Conservation (phyloP, 2,329 filamentous ascomycete genomes). For the Aureobasidium melanogenum region DNA sequence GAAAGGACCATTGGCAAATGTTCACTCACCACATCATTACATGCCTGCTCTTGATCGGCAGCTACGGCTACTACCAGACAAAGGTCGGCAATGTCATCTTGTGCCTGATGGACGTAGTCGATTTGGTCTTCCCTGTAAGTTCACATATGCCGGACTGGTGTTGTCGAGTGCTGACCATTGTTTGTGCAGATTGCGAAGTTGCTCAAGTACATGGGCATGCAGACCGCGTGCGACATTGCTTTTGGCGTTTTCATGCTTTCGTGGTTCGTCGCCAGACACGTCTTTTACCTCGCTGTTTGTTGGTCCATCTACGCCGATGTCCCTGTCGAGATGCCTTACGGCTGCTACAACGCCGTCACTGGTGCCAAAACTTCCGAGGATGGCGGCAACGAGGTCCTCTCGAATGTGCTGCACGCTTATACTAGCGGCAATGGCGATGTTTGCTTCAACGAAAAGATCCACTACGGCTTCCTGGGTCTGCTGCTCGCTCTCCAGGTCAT, state of each 20-base stretch:
- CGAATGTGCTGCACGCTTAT: conserved; percentile 67
- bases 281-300: conserved; percentile 69
- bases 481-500: conserved; percentile 72
- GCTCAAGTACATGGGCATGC: conserved; percentile 78
- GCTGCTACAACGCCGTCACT: conserved; percentile 59
- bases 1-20: conserved; percentile 97
- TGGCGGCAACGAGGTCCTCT: conserved; percentile 34
- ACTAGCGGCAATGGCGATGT: conserved; percentile 57
- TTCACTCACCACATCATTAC: conserved; percentile 91
- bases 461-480: conserved; percentile 66
- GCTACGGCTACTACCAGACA: conserved; percentile 80
- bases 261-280: conserved; percentile 78
- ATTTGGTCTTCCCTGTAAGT: conserved; percentile 75
- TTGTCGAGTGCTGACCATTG: not conserved
- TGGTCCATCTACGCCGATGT: conserved; percentile 70
- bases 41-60: conserved; percentile 66
- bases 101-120: conserved; percentile 87
- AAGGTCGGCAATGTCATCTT: conserved; percentile 83
- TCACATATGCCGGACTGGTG: not conserved
- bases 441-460: conserved; percentile 69
- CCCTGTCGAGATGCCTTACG: conserved; percentile 51
- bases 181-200: conserved; percentile 70
- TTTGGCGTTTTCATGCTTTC: conserved; percentile 80
- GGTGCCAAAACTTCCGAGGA: conserved; percentile 45
- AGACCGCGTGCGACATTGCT: conserved; percentile 65